phyloP scores from a whole-genome alignment of 495 filamentous ascomycete species.

The Aspergillus asperescens region DNA sequence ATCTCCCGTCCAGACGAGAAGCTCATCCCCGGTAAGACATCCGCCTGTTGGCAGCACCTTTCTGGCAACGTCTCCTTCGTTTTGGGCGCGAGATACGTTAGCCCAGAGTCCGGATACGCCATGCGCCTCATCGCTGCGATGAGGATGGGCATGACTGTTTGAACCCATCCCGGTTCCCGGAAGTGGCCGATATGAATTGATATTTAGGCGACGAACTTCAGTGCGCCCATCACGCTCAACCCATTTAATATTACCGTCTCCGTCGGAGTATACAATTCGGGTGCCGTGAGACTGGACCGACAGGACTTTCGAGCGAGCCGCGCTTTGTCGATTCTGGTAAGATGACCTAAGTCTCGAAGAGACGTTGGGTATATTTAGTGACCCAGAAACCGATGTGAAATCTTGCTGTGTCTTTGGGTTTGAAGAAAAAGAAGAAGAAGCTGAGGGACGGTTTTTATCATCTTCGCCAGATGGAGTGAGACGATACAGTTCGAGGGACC shows the following conservation, averaged over 20 bases:
- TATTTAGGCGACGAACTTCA: constrained; percentile 71
- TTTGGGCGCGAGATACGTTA: constrained; percentile 17
- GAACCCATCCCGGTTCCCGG: not conserved
- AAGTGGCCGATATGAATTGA: constrained; percentile 42
- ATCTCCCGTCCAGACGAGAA: constrained; percentile 78
- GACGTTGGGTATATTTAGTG: too few relatives aligned
- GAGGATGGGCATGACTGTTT: not conserved
- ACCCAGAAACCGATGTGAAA: too few relatives aligned
- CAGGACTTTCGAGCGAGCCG: constrained; percentile 73
- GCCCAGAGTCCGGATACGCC: constrained; percentile 29
- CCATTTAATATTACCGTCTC: constrained; percentile 83
- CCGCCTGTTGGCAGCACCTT: constrained; percentile 63
- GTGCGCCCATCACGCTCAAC: constrained; percentile 80
- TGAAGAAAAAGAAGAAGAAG: too few relatives aligned
- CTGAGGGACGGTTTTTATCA: constrained; percentile 20
- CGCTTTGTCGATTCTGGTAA: constrained; percentile 77
- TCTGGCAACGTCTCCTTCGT: constrained; percentile 51
- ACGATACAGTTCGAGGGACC: constrained; percentile 83
- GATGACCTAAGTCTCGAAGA: constrained; percentile 31
- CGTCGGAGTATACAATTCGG: constrained; percentile 77
- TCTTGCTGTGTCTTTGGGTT: too few relatives aligned
- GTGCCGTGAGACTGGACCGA: constrained; percentile 82
- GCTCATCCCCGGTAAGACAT: constrained; percentile 50
- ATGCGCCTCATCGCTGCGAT: not conserved
- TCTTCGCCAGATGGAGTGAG: constrained; percentile 37